Evolutionary conservation across 371 early-diverging fungal species (phyloP).

Genomic region (Mycotypha africana): DNA sequence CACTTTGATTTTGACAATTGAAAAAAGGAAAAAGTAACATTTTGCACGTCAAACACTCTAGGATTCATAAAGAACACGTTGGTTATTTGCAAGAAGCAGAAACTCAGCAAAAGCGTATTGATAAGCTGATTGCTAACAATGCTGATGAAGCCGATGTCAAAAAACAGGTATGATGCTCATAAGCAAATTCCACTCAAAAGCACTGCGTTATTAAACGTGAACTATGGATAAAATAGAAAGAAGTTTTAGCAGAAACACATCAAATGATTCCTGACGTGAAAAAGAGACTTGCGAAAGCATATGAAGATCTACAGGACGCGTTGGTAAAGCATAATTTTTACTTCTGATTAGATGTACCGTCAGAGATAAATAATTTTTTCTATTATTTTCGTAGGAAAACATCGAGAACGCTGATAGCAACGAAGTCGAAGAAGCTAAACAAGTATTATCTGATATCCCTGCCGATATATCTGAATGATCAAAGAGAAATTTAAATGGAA

Average conservation of each 20-base stretch:
- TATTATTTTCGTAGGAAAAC: constrained; percentile 25
- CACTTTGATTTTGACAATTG: too few species aligned
- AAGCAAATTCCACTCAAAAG: too few species aligned
- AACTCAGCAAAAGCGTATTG: constrained; percentile 61
- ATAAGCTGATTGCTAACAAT: constrained; percentile 49
- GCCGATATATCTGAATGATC: too few species aligned
- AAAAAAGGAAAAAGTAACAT: too few species aligned
- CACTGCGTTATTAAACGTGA: too few species aligned
- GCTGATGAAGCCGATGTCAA: constrained; percentile 64
- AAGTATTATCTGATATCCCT: constrained; percentile 24
- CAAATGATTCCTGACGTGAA: constrained; percentile 75
- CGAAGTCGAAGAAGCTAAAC: constrained; percentile 40
- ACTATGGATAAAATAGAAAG: too few species aligned
- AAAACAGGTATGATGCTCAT: constrained; percentile 76
- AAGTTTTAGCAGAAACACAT: constrained; percentile 70
- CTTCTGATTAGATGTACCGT: too few species aligned
- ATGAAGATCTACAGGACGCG: constrained; percentile 48
- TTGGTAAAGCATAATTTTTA: constrained; percentile 23
- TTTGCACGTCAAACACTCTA: constrained; percentile 11
- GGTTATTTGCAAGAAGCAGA: constrained; percentile 61
- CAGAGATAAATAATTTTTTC: too few species aligned
- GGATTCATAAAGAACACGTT: constrained; percentile 56
- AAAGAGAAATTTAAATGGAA: too few species aligned
- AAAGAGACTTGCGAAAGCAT: constrained; percentile 52
- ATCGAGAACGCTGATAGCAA: constrained; percentile 28